These are phyloP conservation scores for Aspergillus quadrilineatus DNA, from an alignment of 2,329 filamentous ascomycete genomes.

Conservation along the genomic window DNA sequence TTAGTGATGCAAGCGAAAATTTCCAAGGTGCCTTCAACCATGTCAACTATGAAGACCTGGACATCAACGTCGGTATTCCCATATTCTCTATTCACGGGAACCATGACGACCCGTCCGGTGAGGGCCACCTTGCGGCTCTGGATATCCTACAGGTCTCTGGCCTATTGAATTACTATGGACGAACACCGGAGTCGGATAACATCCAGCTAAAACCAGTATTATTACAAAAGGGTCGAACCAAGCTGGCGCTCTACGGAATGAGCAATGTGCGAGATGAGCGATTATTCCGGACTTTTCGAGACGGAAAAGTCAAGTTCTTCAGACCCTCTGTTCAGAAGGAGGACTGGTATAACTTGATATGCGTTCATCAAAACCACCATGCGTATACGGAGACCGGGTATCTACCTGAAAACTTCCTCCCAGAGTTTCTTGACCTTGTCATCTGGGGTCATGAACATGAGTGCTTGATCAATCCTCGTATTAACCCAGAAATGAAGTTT, in stretches of 20 bases:
- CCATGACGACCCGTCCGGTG: slow-evolving; percentile 96
- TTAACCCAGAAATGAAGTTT: slow-evolving; percentile 85
- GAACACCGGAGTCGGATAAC: slow-evolving; percentile 87
- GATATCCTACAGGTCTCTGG: slow-evolving; percentile 90
- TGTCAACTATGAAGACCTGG: slow-evolving; percentile 95
- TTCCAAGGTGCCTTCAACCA: slow-evolving; percentile 88
- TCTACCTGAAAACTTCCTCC: slow-evolving; percentile 87
- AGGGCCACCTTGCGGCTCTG: slow-evolving; percentile 85
- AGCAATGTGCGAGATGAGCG: slow-evolving; percentile 96
- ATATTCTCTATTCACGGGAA: slow-evolving; percentile 99
- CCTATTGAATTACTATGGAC: slow-evolving; percentile 92
- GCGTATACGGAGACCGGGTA: slow-evolving; percentile 92
- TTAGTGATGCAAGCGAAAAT: slow-evolving; percentile 88
- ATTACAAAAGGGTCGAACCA: slow-evolving; percentile 89
- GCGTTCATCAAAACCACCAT: slow-evolving; percentile 94
- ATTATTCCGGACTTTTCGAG: slow-evolving; percentile 87
- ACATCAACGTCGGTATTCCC: slow-evolving; percentile 95
- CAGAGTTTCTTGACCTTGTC: slow-evolving; percentile 85
- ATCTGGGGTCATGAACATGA: slow-evolving; percentile 99
- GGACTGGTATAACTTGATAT: slow-evolving; percentile 96
- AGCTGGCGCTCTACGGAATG: slow-evolving; percentile 87
- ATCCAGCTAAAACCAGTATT: slow-evolving; percentile 89
- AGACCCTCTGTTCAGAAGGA: slow-evolving; percentile 73
- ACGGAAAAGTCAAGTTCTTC: slow-evolving; percentile 92
- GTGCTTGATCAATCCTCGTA: slow-evolving; percentile 79